phyloP scores from a whole-genome alignment of 2,329 filamentous ascomycete genomes.

The Nigrospora oryzae region DNA sequence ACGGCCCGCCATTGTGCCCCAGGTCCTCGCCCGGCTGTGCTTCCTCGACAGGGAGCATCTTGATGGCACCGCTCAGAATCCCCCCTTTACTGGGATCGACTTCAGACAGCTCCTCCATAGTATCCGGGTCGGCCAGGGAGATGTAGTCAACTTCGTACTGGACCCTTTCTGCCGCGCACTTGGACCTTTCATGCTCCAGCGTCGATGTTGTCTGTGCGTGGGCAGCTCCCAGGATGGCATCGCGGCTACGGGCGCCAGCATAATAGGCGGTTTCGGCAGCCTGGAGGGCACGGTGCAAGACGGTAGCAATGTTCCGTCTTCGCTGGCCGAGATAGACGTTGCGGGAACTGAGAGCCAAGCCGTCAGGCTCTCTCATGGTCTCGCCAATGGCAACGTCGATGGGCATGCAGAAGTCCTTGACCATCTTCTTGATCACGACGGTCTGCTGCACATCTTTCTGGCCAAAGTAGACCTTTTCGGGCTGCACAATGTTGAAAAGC shows the following conservation, averaged over 20 bases:
- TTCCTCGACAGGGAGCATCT: constrained; percentile 75
- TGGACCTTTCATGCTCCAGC: constrained; percentile 50
- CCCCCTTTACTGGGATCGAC: constrained; percentile 67
- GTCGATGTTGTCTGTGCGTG: constrained; percentile 47
- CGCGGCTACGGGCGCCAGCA: constrained; percentile 42
- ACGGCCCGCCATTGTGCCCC: constrained; percentile 61
- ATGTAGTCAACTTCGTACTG: constrained; percentile 85
- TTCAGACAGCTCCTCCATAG: constrained; percentile 66
- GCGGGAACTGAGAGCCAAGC: constrained; percentile 81
- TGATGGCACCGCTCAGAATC: constrained; percentile 82
- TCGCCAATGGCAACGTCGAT: constrained; percentile 64
- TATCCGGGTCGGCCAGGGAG: constrained; percentile 78
- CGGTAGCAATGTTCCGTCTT: constrained; percentile 62
- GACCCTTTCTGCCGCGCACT: constrained; percentile 54
- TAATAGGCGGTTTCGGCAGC: constrained; percentile 63
- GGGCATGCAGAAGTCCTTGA: constrained; percentile 77
- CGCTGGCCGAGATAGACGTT: constrained; percentile 86
- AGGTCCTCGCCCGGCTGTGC: constrained; percentile 64
- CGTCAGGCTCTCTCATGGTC: constrained; percentile 71
- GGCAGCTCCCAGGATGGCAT: constrained; percentile 65
- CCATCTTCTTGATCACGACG: constrained; percentile 78
- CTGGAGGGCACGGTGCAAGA: constrained; percentile 60
- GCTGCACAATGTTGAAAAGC: constrained; percentile 73
- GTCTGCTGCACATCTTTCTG: constrained; percentile 98
- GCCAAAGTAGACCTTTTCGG: constrained; percentile 81